Conservation (phyloP, 306 rosid species). For the Trichosanthes cucumerina region DNA sequence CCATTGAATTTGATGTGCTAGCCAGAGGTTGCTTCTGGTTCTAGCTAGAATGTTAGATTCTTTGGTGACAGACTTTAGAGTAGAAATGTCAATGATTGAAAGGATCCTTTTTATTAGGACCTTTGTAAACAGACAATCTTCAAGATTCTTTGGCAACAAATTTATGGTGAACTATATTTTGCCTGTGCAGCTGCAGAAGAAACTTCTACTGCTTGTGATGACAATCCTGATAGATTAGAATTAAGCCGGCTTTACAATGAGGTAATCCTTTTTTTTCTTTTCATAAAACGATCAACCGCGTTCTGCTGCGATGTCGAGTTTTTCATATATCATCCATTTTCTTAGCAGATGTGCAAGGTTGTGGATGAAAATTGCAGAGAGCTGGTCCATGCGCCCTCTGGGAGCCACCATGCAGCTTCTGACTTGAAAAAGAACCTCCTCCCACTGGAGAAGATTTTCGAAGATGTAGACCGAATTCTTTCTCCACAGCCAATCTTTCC, state of each 20-base stretch:
- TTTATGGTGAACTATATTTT: background rate
- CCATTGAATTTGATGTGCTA: background rate
- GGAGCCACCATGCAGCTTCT: slow-evolving; percentile 23
- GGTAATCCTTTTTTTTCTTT: slow-evolving; percentile 25
- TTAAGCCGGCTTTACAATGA: slow-evolving; percentile 68
- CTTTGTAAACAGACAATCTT: background rate
- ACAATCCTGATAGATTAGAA: slow-evolving; percentile 49
- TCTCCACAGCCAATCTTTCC: slow-evolving; percentile 18
- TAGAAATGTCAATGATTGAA: background rate
- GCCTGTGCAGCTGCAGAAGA: slow-evolving; percentile 57
- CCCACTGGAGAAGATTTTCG: slow-evolving; percentile 39
- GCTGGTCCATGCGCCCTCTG: slow-evolving; percentile 24
- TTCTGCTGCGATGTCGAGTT: background rate
- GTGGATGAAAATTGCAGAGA: slow-evolving; percentile 40
- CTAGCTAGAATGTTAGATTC: background rate
- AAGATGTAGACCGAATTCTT: slow-evolving; percentile 43
- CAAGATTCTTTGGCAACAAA: background rate
- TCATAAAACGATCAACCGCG: too few relatives aligned
- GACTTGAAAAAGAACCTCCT: slow-evolving; percentile 20
- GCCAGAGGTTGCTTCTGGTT: background rate
- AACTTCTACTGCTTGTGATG: slow-evolving; percentile 43
- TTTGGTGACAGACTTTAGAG: background rate
- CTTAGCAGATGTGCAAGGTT: slow-evolving; percentile 67
- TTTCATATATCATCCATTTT: background rate
- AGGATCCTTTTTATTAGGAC: background rate